Percentiles rank a stretch among this genome's conserved stretches.
Conservation (phyloP, 1,139 yeast species). For the Suhomyces kunorum region DNA sequence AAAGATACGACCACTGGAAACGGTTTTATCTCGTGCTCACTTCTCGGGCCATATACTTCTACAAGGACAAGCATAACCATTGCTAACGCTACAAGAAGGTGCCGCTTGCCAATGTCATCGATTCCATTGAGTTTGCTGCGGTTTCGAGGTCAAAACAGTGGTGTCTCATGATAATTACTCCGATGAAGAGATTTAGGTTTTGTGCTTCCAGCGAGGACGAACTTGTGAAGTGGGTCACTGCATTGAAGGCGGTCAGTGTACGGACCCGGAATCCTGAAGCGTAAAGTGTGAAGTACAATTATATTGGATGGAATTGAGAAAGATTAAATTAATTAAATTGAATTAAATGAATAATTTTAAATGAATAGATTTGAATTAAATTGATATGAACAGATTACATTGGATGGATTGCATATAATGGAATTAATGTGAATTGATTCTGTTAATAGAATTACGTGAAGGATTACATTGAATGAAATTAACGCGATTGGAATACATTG, state of each 20-base stretch:
- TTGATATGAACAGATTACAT: too few relatives aligned
- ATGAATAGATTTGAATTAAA: too few relatives aligned
- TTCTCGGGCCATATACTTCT: constrained; percentile 40
- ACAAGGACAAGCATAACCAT: constrained; percentile 26
- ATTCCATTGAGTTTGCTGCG: constrained; percentile 56
- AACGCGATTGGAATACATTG: too few relatives aligned
- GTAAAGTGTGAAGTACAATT: too few relatives aligned
- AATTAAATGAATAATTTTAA: too few relatives aligned
- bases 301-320: too few relatives aligned
- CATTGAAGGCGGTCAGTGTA: constrained; percentile 32
- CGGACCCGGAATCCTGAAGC: constrained; percentile 4
- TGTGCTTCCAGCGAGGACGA: constrained; percentile 50
- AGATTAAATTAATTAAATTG: too few relatives aligned
- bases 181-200: constrained; percentile 45
- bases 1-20: constrained; percentile 52
- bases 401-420: too few relatives aligned
- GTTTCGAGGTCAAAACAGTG: constrained; percentile 42
- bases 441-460: too few relatives aligned
- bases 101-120: constrained; percentile 41
- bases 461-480: too few relatives aligned
- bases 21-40: constrained; percentile 46
- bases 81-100: constrained; percentile 29
- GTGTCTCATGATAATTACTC: constrained; percentile 53
- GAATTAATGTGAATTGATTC: too few relatives aligned
- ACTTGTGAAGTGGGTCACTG: constrained; percentile 52